Conservation (phyloP, 2,329 filamentous ascomycete species). For the Aurifilum marmelostoma region DNA sequence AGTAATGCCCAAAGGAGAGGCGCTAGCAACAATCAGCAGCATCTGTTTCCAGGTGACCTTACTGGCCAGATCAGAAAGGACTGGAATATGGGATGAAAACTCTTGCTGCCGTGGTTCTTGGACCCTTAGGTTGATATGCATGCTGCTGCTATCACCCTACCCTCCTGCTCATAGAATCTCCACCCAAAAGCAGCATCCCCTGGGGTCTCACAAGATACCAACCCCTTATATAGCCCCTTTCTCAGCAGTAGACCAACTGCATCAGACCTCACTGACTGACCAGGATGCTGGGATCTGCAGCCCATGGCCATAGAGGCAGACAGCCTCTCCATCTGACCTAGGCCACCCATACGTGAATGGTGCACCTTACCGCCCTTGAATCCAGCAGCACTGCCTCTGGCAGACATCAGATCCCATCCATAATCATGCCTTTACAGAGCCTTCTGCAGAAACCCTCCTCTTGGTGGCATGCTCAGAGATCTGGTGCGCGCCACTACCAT, state of each 20-base stretch:
- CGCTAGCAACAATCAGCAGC: not conserved
- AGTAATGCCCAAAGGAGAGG: not conserved
- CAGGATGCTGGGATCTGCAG: not conserved
- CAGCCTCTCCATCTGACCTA: not conserved
- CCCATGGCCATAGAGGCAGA: not conserved
- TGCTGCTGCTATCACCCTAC: not conserved
- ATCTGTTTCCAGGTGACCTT: not conserved
- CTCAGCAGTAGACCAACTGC: too few species aligned
- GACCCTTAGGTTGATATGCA: not conserved
- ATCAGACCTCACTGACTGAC: not conserved
- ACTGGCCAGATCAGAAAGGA: not conserved
- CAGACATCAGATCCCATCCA: not conserved
- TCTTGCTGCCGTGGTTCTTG: not conserved
- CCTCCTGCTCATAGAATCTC: not conserved
- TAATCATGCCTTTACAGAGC: not conserved
- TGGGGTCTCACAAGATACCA: not conserved
- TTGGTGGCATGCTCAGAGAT: not conserved
- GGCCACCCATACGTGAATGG: not conserved
- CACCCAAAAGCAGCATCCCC: not conserved
- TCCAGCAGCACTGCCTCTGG: not conserved
- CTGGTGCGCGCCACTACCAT: not conserved
- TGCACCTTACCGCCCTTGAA: not conserved
- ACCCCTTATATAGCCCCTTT: not conserved
- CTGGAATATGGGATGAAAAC: not conserved
- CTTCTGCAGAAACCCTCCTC: not conserved